Percentiles rank a stretch among this genome's conserved stretches.
These are phyloP conservation scores for Peronospora belbahrii DNA, from an alignment of 352 stramenopile genomes.

Conservation along the genomic window DNA sequence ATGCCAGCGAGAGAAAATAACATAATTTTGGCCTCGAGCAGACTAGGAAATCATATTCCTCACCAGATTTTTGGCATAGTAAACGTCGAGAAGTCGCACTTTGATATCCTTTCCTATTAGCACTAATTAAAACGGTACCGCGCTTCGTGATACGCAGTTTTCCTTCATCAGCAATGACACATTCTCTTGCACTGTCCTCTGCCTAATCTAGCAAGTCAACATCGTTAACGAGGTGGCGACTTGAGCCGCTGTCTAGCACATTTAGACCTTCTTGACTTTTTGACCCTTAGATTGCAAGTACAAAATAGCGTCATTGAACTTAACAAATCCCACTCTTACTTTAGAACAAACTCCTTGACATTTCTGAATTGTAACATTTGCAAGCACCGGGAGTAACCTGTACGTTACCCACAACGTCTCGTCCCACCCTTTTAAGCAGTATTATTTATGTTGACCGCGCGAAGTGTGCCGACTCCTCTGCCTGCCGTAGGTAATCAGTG, in stretches of 20 bases:
- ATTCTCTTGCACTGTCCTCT: neutral
- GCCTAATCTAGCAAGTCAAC: neutral
- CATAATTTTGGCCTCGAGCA: conserved; percentile 10
- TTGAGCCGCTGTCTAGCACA: conserved; percentile 9
- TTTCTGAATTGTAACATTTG: conserved; percentile 10
- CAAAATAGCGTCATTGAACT: neutral
- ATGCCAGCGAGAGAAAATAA: neutral
- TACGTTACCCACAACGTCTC: neutral
- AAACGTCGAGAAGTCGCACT: neutral
- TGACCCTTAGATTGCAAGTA: neutral
- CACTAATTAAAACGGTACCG: neutral
- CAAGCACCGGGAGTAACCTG: neutral
- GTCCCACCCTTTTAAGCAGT: neutral
- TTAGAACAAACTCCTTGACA: conserved; percentile 1
- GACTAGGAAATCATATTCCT: conserved; percentile 21
- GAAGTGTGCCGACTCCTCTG: neutral
- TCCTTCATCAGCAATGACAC: neutral
- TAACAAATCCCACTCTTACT: neutral
- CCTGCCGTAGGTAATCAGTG: neutral
- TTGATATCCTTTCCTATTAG: neutral
- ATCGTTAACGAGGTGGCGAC: neutral
- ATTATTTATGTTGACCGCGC: neutral
- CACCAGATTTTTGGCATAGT: conserved; percentile 1
- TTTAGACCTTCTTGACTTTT: neutral
- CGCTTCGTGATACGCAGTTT: neutral